Evolutionary conservation across 805 yeast species (phyloP).

Genomic region (Helenozyma rhizophorensis): DNA sequence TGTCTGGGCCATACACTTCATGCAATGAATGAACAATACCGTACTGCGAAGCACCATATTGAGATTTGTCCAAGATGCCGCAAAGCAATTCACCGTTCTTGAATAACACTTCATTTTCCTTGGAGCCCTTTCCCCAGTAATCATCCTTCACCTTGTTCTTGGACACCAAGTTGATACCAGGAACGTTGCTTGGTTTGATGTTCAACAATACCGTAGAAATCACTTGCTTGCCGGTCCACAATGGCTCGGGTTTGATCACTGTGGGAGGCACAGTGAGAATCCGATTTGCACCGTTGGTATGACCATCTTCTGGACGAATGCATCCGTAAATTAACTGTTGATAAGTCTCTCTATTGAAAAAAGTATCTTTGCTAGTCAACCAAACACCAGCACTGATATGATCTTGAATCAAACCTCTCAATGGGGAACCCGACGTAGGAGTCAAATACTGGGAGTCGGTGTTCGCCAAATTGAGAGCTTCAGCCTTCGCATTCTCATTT

Average conservation of each 20-base stretch:
- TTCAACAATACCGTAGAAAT: slow-evolving; percentile 88
- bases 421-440: slow-evolving; percentile 97
- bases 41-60: slow-evolving; percentile 95
- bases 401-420: slow-evolving; percentile 98
- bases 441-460: slow-evolving; percentile 97
- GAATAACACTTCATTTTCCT: slow-evolving; percentile 84
- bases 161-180: slow-evolving; percentile 83
- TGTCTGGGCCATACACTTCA: slow-evolving; percentile 88
- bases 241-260: slow-evolving; percentile 73
- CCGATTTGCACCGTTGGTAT: slow-evolving; percentile 60
- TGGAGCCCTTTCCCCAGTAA: slow-evolving; percentile 86
- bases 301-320: slow-evolving; percentile 96
- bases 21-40: slow-evolving; percentile 96
- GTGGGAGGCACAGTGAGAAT: slow-evolving; percentile 88
- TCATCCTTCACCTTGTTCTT: slow-evolving; percentile 89
- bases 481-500: slow-evolving; percentile 94
- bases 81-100: slow-evolving; percentile 79
- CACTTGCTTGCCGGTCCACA: slow-evolving; percentile 98
- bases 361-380: slow-evolving; percentile 90
- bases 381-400: slow-evolving; percentile 99
- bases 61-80: slow-evolving; percentile 96
- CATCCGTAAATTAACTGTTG: slow-evolving; percentile 93
- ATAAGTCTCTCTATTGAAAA: slow-evolving; percentile 85
- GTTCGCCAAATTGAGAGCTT: slow-evolving; percentile 90
- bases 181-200: slow-evolving; percentile 80